These are phyloP conservation scores for Triticum urartu DNA, from an alignment of 176 grass and related monocot genomes.

Conservation along the genomic window DNA sequence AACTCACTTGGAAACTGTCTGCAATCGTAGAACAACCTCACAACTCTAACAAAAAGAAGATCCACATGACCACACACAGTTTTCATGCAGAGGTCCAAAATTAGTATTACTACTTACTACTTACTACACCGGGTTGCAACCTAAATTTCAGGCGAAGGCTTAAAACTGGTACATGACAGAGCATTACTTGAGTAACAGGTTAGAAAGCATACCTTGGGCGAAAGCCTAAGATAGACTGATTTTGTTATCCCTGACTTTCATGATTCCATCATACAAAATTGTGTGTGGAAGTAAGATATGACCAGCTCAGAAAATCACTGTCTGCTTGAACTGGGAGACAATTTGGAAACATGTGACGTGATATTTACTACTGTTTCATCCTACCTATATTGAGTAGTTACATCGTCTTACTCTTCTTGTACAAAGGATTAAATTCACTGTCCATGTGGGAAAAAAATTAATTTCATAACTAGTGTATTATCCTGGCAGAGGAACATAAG, in stretches of 20 bases:
- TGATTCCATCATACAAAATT: not conserved
- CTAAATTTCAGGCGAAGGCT: not conserved
- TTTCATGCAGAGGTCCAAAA: not conserved
- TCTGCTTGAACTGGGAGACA: slow-evolving; percentile 5
- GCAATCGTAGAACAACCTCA: not conserved
- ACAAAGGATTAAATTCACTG: not conserved
- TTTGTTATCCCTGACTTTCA: not conserved
- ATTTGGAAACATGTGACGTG: slow-evolving; percentile 12
- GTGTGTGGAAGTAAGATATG: not conserved
- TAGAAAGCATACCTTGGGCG: not conserved
- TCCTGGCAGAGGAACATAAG: slow-evolving; percentile 24
- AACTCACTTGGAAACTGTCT: not conserved
- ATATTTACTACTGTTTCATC: slow-evolving; percentile 20
- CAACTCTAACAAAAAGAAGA: not conserved
- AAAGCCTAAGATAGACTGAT: not conserved
- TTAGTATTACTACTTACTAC: not conserved
- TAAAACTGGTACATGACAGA: not conserved
- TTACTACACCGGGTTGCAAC: not conserved
- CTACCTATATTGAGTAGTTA: slow-evolving; percentile 20
- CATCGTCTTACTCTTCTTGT: not conserved
- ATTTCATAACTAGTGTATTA: slow-evolving; percentile 7
- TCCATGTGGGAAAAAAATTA: slow-evolving; percentile 4
- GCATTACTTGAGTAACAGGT: not conserved
- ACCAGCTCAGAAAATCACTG: not conserved
- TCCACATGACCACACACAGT: not conserved